Conservation (phyloP, 371 early-diverging fungal genomes). For the Smittium culicis region DNA sequence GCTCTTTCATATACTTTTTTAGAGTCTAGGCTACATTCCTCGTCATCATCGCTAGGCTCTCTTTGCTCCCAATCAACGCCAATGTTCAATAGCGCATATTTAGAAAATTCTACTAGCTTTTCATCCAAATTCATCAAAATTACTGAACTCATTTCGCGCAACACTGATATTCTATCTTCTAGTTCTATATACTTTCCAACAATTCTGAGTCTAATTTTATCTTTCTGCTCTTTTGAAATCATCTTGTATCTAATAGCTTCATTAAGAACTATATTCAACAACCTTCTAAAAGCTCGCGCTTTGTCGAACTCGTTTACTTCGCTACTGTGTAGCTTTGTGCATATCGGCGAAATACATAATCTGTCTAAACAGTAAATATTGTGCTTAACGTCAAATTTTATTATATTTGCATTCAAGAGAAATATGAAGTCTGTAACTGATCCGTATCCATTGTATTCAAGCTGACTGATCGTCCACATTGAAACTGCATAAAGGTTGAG, state of each 20-base stretch:
- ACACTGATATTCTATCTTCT: conserved; percentile 25
- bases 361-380: conserved; percentile 19
- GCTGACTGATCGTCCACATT: conserved; percentile 30
- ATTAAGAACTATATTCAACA: conserved; percentile 30
- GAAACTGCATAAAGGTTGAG: conserved; percentile 30
- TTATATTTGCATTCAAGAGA: conserved; percentile 29
- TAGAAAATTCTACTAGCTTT: conserved; percentile 17
- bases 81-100: conserved; percentile 18
- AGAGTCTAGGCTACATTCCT: conserved; percentile 30
- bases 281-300: conserved; percentile 30
- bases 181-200: conserved; percentile 21
- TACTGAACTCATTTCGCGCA: conserved; percentile 27
- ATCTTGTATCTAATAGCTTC: conserved; percentile 29
- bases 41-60: not conserved
- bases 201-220: conserved; percentile 22
- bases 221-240: conserved; percentile 29
- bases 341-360: conserved; percentile 29
- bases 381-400: conserved; percentile 27
- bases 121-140: conserved; percentile 24
- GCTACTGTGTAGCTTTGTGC: conserved; percentile 28
- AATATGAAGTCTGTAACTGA: conserved; percentile 31
- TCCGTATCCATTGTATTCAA: conserved; percentile 18
- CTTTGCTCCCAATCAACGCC: conserved; percentile 12
- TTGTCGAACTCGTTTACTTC: conserved; percentile 28
- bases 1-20: conserved; percentile 31